Conservation (phyloP, 768 basidiomycete species). For the Tylopilus sp. region DNA sequence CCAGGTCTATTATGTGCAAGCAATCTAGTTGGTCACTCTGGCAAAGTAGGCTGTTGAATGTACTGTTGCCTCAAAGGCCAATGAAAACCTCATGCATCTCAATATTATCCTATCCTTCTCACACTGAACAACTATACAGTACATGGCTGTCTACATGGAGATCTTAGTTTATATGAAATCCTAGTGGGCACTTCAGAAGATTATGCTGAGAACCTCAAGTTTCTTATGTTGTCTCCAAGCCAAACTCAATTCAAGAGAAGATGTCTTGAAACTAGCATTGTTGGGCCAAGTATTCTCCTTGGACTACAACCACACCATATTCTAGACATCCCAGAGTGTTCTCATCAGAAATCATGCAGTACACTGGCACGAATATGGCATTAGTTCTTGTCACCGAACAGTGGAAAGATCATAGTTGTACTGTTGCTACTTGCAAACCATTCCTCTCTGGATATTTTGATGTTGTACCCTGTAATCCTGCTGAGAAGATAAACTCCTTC, state of each 20-base stretch:
- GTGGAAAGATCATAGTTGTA: neutral
- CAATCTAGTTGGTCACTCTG: neutral
- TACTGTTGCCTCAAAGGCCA: neutral
- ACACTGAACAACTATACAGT: neutral
- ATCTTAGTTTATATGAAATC: neutral
- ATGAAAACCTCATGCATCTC: neutral
- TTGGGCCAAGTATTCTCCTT: no score
- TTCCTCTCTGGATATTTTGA: neutral
- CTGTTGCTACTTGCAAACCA: neutral
- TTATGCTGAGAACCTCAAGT: neutral
- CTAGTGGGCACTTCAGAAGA: neutral
- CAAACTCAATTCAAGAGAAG: neutral
- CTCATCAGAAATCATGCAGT: neutral
- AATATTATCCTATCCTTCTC: neutral
- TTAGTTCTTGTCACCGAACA: neutral
- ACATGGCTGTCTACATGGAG: neutral
- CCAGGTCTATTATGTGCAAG: neutral
- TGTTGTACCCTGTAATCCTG: neutral
- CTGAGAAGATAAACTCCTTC: no score
- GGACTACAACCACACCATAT: neutral
- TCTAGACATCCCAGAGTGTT: neutral
- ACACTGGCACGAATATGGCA: neutral
- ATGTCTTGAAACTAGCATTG: neutral
- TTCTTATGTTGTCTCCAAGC: neutral
- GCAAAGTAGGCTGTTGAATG: neutral